phyloP scores from a whole-genome alignment of 768 basidiomycete genomes.

The button mushroom (Agaricus bisporus) region DNA sequence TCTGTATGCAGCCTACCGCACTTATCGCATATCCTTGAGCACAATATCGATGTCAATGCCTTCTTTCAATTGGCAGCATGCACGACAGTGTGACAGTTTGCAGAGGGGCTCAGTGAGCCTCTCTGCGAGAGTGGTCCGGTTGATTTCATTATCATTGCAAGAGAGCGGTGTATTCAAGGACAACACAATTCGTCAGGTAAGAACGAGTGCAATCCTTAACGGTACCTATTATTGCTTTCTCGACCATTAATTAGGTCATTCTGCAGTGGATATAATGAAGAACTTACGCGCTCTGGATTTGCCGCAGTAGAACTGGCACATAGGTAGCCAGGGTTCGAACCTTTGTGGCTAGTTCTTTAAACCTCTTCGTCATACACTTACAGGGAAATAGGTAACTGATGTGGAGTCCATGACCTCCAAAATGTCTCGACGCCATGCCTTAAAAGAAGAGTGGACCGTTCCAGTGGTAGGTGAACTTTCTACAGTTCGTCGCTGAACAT shows the following conservation, averaged over 20 bases:
- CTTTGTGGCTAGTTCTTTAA: background rate
- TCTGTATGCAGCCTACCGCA: slow-evolving; percentile 1
- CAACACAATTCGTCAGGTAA: no score
- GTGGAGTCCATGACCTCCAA: slow-evolving; percentile 21
- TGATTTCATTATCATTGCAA: no score
- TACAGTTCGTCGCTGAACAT: slow-evolving; percentile 2
- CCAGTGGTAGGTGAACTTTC: background rate
- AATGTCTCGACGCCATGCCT: slow-evolving; percentile 10
- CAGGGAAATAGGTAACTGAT: slow-evolving; percentile 25
- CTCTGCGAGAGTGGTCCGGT: slow-evolving; percentile 64
- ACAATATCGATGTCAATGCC: slow-evolving; percentile 70
- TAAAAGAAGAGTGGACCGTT: background rate
- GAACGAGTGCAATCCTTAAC: background rate
- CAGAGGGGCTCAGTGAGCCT: slow-evolving; percentile 54
- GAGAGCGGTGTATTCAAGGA: slow-evolving; percentile 55
- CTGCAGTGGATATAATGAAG: no score
- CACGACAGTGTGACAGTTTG: slow-evolving; percentile 61
- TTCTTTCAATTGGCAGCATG: slow-evolving; percentile 71
- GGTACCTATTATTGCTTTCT: no score
- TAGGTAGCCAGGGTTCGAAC: background rate
- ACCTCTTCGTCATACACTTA: slow-evolving; percentile 24
- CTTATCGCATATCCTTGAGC: slow-evolving; percentile 82
- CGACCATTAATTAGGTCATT: slow-evolving; percentile 23
- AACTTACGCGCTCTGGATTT: background rate
- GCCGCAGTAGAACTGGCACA: background rate